These are phyloP conservation scores for Colletotrichum tofieldiae DNA, from an alignment of 2,329 filamentous ascomycete species.

Conservation along the genomic window DNA sequence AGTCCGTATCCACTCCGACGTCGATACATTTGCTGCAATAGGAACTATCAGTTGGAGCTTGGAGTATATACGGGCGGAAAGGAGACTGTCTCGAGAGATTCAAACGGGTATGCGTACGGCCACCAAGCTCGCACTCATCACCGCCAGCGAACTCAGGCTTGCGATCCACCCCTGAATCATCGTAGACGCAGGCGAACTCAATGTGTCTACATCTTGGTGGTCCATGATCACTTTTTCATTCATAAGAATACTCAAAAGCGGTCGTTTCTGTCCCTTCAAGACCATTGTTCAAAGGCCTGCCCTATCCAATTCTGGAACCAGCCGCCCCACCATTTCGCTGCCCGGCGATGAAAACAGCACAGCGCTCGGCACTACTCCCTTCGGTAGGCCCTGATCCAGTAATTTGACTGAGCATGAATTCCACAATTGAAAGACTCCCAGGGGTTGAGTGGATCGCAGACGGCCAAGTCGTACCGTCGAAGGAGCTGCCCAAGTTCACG, in stretches of 20 bases:
- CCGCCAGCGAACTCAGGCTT: not conserved
- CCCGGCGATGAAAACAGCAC: not conserved
- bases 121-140: not conserved
- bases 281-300: too few species aligned
- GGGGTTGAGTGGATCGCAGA: constrained; percentile 51
- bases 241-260: not conserved
- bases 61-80: too few species aligned
- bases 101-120: not conserved
- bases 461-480: constrained; percentile 50
- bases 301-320: not conserved
- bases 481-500: constrained; percentile 45
- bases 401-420: constrained; percentile 51
- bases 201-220: not conserved
- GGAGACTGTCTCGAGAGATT: not conserved
- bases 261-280: not conserved
- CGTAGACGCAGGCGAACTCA: not conserved
- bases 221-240: not conserved
- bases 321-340: not conserved
- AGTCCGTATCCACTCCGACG: not conserved
- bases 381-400: constrained; percentile 45
- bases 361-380: not conserved
- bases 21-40: not conserved
- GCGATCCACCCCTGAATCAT: not conserved
- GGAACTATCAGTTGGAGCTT: too few species aligned
- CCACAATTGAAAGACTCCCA: constrained; percentile 52